Conservation (phyloP, 176 grass and related monocot species). For the Oryza punctata region DNA sequence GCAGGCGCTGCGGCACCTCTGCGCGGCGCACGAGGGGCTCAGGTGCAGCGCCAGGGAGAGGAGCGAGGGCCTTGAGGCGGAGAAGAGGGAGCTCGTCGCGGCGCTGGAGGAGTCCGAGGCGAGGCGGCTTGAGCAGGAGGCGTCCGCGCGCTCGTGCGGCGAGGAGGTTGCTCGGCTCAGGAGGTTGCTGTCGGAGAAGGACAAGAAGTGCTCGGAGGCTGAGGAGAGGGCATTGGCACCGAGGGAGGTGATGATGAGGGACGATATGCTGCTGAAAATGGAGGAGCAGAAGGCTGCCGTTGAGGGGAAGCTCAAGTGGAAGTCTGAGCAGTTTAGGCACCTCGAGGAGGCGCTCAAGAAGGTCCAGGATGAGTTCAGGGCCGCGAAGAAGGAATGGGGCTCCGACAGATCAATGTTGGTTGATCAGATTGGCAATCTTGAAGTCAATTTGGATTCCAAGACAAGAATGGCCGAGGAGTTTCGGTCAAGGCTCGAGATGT, state of each 20-base stretch:
- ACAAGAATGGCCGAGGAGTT: conserved; percentile 59
- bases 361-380: conserved; percentile 57
- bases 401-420: conserved; percentile 60
- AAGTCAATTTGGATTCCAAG: conserved; percentile 56
- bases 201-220: conserved; percentile 56
- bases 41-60: conserved; percentile 49
- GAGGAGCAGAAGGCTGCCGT: conserved; percentile 72
- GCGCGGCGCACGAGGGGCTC: conserved; percentile 55
- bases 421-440: conserved; percentile 53
- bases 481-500: conserved; percentile 57
- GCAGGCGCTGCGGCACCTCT: conserved; percentile 48
- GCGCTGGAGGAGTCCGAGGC: conserved; percentile 67
- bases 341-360: conserved; percentile 82
- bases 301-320: conserved; percentile 77
- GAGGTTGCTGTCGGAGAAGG: conserved; percentile 48
- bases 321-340: conserved; percentile 80
- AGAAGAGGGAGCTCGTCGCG: conserved; percentile 47
- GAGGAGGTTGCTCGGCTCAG: conserved; percentile 62
- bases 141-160: conserved; percentile 15
- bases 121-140: conserved; percentile 53
- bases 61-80: conserved; percentile 50
- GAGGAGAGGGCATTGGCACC: conserved; percentile 52
- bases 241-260: conserved; percentile 61
- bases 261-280: conserved; percentile 55
- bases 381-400: conserved; percentile 54